Conservation (phyloP, 495 filamentous ascomycete genomes). For the Lasiosphaeris hirsuta region DNA sequence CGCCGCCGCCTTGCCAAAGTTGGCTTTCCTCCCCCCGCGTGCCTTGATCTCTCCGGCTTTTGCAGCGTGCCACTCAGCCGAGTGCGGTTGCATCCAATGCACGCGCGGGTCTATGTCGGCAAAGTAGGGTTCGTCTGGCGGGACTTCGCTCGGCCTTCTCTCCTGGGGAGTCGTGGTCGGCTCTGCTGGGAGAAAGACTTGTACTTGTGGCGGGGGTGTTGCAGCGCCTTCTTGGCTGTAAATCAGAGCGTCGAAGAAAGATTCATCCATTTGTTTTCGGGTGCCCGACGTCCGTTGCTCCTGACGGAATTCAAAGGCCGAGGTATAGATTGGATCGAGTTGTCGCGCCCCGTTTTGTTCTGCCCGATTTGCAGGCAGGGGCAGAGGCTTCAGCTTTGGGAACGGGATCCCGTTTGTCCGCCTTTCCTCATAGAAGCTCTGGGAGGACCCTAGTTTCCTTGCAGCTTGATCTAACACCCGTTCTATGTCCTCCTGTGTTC, state of each 20-base stretch:
- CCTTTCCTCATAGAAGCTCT: no score
- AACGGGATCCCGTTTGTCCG: no score
- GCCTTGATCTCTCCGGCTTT: constrained; percentile 43
- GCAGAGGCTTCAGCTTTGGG: no score
- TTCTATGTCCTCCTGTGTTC: no score
- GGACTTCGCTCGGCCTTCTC: background rate
- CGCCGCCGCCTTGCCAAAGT: constrained; percentile 39
- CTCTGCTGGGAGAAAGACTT: constrained; percentile 11
- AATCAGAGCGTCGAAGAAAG: constrained; percentile 1
- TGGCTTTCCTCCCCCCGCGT: constrained; percentile 39
- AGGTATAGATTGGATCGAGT: no score
- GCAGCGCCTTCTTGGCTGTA: constrained; percentile 7
- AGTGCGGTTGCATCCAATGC: constrained; percentile 37
- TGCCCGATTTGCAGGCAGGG: no score
- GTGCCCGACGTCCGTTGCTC: background rate
- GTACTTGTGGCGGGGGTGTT: background rate
- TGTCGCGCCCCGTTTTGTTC: no score
- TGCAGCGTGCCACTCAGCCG: constrained; percentile 35
- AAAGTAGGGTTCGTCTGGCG: constrained; percentile 23
- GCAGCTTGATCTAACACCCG: no score
- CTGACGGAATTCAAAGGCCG: no score
- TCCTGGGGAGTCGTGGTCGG: background rate
- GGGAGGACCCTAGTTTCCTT: no score
- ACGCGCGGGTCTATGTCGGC: constrained; percentile 42
- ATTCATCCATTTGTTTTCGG: background rate